Evolutionary conservation across 441 rosid genomes (phyloP).

Genomic region (Aquilaria agallochum): DNA sequence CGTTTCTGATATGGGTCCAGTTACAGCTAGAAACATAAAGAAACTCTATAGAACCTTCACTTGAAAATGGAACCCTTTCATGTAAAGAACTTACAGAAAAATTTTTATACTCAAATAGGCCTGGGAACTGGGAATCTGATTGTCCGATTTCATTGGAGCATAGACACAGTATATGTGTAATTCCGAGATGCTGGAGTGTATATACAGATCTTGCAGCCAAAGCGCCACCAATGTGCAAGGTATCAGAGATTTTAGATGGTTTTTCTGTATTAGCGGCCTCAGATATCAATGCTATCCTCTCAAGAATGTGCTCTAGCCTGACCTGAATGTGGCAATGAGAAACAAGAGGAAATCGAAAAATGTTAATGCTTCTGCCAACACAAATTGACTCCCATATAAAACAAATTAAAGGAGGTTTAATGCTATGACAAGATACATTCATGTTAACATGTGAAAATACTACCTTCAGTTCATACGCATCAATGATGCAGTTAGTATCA

Average conservation of each 20-base stretch:
- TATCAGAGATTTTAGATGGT: conserved; percentile 74
- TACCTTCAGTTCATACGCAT: conserved; percentile 99
- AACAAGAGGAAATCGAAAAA: background rate
- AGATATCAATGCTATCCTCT: conserved; percentile 90
- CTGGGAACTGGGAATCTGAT: conserved; percentile 86
- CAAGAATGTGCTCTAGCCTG: conserved; percentile 97
- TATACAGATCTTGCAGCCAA: conserved; percentile 87
- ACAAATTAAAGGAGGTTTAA: too few species aligned
- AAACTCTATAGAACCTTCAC: too few species aligned
- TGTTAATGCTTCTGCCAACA: conserved; percentile 4
- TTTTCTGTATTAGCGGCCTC: conserved; percentile 96
- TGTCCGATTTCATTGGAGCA: conserved; percentile 99
- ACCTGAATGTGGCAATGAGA: conserved; percentile 44
- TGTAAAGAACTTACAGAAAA: conserved; percentile 61
- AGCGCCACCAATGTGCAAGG: conserved; percentile 87
- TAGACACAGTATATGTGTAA: conserved; percentile 81
- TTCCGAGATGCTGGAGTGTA: conserved; percentile 83
- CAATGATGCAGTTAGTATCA: conserved; percentile 75
- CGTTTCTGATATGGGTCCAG: too few species aligned
- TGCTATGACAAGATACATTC: too few species aligned
- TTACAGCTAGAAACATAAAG: too few species aligned
- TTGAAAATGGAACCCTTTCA: too few species aligned
- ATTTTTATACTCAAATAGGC: conserved; percentile 74
- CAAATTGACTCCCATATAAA: conserved; percentile 5
- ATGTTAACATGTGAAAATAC: background rate